phyloP scores from a whole-genome alignment of 2,329 filamentous ascomycete genomes.

The Coniochaeta sp. region DNA sequence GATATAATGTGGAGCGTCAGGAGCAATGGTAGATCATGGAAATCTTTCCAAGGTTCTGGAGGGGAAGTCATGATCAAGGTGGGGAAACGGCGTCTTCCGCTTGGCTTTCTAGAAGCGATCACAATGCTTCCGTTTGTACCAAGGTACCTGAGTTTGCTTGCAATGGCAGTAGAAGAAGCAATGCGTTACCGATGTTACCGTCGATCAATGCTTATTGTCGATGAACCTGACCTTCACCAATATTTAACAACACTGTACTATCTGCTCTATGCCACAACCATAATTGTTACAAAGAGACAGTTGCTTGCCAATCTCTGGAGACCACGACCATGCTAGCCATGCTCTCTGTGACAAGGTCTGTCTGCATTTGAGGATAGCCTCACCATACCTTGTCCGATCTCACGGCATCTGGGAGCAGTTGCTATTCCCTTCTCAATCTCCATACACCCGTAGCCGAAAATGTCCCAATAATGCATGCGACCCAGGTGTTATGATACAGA shows the following conservation, averaged over 20 bases:
- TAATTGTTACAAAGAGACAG: too few relatives aligned
- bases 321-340: background rate
- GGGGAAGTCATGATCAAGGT: background rate
- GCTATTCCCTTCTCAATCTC: background rate
- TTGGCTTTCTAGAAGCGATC: constrained; percentile 5
- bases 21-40: background rate
- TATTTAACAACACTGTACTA: too few relatives aligned
- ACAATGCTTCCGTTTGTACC: background rate
- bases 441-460: background rate
- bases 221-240: background rate
- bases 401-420: background rate
- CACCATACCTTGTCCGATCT: background rate
- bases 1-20: background rate
- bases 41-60: background rate
- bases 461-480: background rate
- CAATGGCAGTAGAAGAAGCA: too few relatives aligned
- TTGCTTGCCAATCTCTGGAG: background rate
- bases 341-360: background rate
- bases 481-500: background rate
- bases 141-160: background rate
- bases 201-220: background rate
- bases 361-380: background rate
- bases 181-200: too few relatives aligned
- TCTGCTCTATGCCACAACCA: too few relatives aligned
- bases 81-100: constrained; percentile 16